Evolutionary conservation across 73 alveolate species (phyloP).

Genomic region (Paramecium biaurelia): DNA sequence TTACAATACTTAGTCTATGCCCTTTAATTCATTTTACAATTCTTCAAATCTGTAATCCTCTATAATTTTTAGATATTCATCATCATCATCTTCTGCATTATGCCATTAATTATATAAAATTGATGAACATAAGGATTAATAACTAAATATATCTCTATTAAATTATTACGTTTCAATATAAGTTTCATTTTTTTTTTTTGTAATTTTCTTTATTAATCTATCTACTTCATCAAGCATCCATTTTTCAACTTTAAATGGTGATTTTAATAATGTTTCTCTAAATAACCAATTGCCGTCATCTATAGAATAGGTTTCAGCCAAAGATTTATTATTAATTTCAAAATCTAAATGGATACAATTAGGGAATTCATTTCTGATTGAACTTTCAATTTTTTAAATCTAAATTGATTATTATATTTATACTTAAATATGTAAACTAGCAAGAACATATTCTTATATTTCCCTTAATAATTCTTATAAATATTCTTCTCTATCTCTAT

Average conservation of each 20-base stretch:
- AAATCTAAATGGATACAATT: slow-evolving; percentile 29
- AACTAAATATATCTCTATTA: neutral
- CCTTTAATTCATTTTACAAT: neutral
- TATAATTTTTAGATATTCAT: neutral
- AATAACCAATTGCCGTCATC: slow-evolving; percentile 44
- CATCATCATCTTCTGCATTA: neutral
- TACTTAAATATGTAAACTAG: slow-evolving; percentile 9
- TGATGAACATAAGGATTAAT: slow-evolving; percentile 5
- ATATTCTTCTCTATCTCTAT: slow-evolving; percentile 30
- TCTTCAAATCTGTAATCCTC: slow-evolving; percentile 38
- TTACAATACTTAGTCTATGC: neutral
- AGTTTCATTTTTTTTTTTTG: neutral
- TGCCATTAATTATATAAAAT: neutral
- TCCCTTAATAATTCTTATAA: neutral
- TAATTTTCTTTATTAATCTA: neutral
- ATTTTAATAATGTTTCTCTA: neutral
- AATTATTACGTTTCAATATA: neutral
- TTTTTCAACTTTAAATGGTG: neutral
- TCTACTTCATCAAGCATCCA: slow-evolving; percentile 44
- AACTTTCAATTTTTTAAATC: slow-evolving; percentile 7
- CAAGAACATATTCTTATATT: slow-evolving; percentile 27
- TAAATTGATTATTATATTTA: neutral
- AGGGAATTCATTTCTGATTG: slow-evolving; percentile 17
- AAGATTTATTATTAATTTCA: neutral
- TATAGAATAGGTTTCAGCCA: slow-evolving; percentile 21